These are phyloP conservation scores for Trichosporon inkin DNA, from an alignment of 1,284 basidiomycete genomes.

Conservation along the genomic window DNA sequence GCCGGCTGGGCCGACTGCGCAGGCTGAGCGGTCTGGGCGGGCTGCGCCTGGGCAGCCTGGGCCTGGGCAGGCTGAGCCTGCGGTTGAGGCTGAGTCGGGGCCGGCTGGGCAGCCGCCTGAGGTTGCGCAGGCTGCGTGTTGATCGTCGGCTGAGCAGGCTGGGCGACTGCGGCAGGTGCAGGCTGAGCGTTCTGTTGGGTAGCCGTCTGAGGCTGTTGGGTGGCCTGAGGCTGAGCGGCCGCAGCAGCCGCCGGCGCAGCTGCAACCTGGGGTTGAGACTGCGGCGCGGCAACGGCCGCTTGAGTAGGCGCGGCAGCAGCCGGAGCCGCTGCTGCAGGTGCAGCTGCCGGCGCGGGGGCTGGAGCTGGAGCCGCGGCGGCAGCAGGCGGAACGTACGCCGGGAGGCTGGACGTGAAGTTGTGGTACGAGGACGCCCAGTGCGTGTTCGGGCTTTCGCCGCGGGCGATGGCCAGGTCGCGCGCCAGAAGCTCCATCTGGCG, in stretches of 20 bases:
- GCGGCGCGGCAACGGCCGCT: not conserved
- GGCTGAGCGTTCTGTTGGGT: not conserved
- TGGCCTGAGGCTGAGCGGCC: not conserved
- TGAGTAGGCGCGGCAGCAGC: not conserved
- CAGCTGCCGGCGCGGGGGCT: conserved; percentile 2
- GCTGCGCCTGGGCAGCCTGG: not conserved
- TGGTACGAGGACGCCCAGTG: conserved; percentile 22
- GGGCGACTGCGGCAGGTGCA: not conserved
- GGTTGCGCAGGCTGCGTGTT: not conserved
- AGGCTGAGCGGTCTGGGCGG: not conserved
- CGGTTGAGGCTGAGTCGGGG: conserved; percentile 1
- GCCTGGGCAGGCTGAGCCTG: conserved; percentile 4
- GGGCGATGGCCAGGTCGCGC: conserved; percentile 18
- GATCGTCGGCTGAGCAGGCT: not conserved
- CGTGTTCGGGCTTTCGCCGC: conserved; percentile 15
- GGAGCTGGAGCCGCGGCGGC: conserved; percentile 1
- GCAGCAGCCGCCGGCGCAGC: not conserved
- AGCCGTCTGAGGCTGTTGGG: not conserved
- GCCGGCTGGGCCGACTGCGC: not conserved
- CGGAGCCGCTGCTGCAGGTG: not conserved
- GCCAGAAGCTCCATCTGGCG: conserved; percentile 20
- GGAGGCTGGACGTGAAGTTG: conserved; percentile 17
- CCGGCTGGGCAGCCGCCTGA: conserved; percentile 26
- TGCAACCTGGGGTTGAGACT: conserved; percentile 6
- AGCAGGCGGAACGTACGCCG: conserved; percentile 19